phyloP scores from a whole-genome alignment of 2,329 filamentous ascomycete genomes.

The Elsinoe ampelina region DNA sequence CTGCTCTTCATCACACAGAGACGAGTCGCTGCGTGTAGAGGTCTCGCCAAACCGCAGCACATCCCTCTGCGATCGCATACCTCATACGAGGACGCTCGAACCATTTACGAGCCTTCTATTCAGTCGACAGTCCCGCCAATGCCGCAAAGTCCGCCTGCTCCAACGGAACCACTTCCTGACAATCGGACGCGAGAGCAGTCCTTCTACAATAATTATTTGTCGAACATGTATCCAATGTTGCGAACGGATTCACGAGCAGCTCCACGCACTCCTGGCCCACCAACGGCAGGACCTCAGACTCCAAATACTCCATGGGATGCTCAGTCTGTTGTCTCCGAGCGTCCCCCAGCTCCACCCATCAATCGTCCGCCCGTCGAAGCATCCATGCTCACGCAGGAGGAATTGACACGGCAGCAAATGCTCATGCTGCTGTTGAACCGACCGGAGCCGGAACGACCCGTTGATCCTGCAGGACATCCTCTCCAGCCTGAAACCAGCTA shows the following conservation, averaged over 20 bases:
- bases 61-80: conserved; percentile 15
- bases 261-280: conserved; percentile 3
- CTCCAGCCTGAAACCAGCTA: conserved; percentile 13
- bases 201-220: conserved; percentile 37
- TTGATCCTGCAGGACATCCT: conserved; percentile 2
- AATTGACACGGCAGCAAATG: conserved; percentile 43
- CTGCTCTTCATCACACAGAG: conserved; percentile 37
- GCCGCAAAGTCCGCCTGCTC: not conserved
- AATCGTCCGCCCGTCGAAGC: conserved; percentile 21
- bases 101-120: not conserved
- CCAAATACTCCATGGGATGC: conserved; percentile 4
- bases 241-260: not conserved
- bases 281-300: conserved; percentile 2
- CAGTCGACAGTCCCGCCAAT: not conserved
- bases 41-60: conserved; percentile 15
- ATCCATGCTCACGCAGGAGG: conserved; percentile 36
- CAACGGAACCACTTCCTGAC: conserved; percentile 26
- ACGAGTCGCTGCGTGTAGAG: conserved; percentile 28
- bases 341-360: conserved; percentile 1
- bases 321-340: conserved; percentile 3
- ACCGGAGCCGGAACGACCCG: conserved; percentile 11
- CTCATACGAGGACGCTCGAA: conserved; percentile 13
- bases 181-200: conserved; percentile 12
- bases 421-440: conserved; percentile 34
- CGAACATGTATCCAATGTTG: conserved; percentile 37